phyloP scores from a whole-genome alignment of 192 early-diverging fungal genomes.

The Backusella australiensis region DNA sequence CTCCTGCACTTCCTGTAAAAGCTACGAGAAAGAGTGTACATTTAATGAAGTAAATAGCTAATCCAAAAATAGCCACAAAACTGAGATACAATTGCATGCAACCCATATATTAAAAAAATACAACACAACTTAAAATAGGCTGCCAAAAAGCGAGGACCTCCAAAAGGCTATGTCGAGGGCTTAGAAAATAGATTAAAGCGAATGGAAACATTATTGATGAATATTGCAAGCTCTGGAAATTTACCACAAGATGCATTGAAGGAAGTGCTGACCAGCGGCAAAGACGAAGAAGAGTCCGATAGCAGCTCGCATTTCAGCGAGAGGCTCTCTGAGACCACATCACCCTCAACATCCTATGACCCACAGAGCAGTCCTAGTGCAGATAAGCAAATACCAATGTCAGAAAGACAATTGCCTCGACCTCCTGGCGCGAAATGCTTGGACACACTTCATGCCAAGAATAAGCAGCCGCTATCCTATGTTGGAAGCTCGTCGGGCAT shows the following conservation, averaged over 20 bases:
- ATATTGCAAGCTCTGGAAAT: constrained; percentile 24
- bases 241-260: neutral
- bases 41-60: constrained; percentile 26
- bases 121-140: constrained; percentile 2
- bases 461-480: constrained; percentile 2
- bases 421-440: neutral
- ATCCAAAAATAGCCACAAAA: too few species aligned
- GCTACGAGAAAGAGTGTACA: constrained; percentile 23
- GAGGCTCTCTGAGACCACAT: neutral
- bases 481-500: constrained; percentile 30
- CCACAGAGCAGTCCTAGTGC: neutral
- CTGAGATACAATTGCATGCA: neutral
- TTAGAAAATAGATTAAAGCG: constrained; percentile 29
- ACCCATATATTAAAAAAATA: neutral
- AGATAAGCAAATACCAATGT: neutral
- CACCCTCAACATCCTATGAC: neutral
- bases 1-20: constrained; percentile 22
- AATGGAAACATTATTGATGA: constrained; percentile 30
- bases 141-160: constrained; percentile 33
- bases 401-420: neutral
- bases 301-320: neutral
- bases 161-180: constrained; percentile 30
- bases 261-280: neutral
- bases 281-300: neutral
- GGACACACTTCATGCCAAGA: neutral